Base-by-base conservation (phyloP, 148 eudicot genomes). In the Rhododendron molle region DNA sequence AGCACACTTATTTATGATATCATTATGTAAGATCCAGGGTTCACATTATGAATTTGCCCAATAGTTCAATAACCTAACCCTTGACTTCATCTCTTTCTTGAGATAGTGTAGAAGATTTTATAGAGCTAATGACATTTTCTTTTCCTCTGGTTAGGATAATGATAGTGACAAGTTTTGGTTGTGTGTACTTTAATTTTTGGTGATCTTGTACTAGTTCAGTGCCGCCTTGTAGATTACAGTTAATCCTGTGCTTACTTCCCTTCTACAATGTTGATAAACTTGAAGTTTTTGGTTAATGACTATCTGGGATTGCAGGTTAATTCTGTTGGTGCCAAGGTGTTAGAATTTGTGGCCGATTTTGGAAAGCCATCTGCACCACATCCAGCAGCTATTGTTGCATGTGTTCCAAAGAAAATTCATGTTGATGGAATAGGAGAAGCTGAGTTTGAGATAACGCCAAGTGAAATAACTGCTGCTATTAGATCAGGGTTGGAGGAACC, bases 341-440 rank as follows among this genome's bases (percentile, higher is more conserved):
- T 97, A 89, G 99, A 97, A 87, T 97, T 92, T 88, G 90, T 97
- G 74, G 91, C 99, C 85, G 96, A 97, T 89, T 95, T 88, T 82
- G 98, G 95, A 47, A 90, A 91, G 85, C 93, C 98, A 89, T 93
- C 95, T 89, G 98, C 98, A 69, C 99, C 99, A 16, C 87, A 91
- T 90, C 98, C 99, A 83, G 98, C 99, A 54, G 99, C 99, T 74
- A 93, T 97, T 86, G 99, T 97, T 91, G 98, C 98, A 43, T 97
- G 99, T 86, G 98, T 97, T 85, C 99, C 99, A 38, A 93, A 86
- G 83, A 93, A 92, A 88, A 94, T 94, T 77, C 98, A 97, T 86
- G 83, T 87, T 80, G 98, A 95, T 78, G 96, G 90, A 85, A 76
- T 81, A 72, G 96, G 95, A 84, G 99, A 97, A 91, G 90, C 92